A percentile compares a stretch with the other conserved stretches of the same genome.
These are phyloP conservation scores for Aspergillus conjunctus DNA, from an alignment of 495 filamentous ascomycete genomes.

Conservation along the genomic window DNA sequence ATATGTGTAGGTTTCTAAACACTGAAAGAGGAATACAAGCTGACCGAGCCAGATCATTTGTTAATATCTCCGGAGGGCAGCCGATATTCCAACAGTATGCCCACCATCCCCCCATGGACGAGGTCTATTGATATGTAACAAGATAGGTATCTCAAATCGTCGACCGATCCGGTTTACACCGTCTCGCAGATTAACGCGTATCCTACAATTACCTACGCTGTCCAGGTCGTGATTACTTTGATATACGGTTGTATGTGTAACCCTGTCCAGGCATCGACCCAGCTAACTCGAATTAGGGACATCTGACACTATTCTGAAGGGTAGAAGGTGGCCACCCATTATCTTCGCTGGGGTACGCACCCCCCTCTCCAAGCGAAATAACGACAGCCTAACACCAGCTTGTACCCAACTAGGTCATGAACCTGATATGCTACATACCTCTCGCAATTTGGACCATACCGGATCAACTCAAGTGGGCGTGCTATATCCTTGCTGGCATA, in stretches of 20 bases:
- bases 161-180: slow-evolving; percentile 40
- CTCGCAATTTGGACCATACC: slow-evolving; percentile 51
- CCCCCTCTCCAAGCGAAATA: background rate
- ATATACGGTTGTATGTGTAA: slow-evolving; percentile 44
- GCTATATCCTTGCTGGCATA: slow-evolving; percentile 42
- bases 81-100: slow-evolving; percentile 45
- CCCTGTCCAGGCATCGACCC: background rate
- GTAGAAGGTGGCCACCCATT: slow-evolving; percentile 58
- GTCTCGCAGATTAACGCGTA: slow-evolving; percentile 49
- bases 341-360: slow-evolving; percentile 49
- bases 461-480: slow-evolving; percentile 46
- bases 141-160: slow-evolving; percentile 40
- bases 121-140: background rate
- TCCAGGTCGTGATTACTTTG: slow-evolving; percentile 51
- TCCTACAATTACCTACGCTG: slow-evolving; percentile 48
- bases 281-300: slow-evolving; percentile 29
- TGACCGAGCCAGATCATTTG: slow-evolving; percentile 29
- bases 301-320: slow-evolving; percentile 55
- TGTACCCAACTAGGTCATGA: slow-evolving; percentile 28
- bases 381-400: too few relatives aligned
- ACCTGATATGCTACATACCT: slow-evolving; percentile 43
- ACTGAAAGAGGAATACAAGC: background rate
- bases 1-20: slow-evolving; percentile 38
- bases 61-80: slow-evolving; percentile 38
- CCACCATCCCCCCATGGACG: background rate